phyloP scores from a whole-genome alignment of 495 filamentous ascomycete genomes.

The Tuber borchii region DNA sequence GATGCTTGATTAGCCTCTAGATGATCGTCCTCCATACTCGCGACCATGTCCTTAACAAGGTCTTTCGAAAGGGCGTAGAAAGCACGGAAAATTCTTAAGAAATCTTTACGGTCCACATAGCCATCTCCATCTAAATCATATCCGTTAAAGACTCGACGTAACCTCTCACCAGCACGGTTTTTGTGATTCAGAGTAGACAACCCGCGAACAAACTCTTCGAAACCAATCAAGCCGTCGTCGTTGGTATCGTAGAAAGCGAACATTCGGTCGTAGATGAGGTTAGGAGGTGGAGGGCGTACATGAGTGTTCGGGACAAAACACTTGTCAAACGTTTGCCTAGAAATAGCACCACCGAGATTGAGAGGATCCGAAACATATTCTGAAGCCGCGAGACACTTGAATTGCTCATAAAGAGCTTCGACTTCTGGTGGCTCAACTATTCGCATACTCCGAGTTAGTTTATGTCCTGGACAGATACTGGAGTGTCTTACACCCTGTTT shows the following conservation, averaged over 20 bases:
- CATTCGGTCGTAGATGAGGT: conserved; percentile 88
- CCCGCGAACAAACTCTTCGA: conserved; percentile 80
- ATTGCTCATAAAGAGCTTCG: conserved; percentile 93
- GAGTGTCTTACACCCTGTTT: conserved; percentile 53
- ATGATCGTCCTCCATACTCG: conserved; percentile 71
- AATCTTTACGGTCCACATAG: conserved; percentile 79
- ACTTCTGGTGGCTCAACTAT: conserved; percentile 68
- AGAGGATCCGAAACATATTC: conserved; percentile 80
- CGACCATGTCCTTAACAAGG: conserved; percentile 75
- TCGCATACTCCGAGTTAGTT: conserved; percentile 6
- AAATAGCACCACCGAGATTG: conserved; percentile 71
- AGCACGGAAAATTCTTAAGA: conserved; percentile 81
- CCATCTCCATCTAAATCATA: conserved; percentile 91
- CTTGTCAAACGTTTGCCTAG: conserved; percentile 80
- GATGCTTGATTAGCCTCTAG: conserved; percentile 64
- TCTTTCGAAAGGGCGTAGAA: conserved; percentile 82
- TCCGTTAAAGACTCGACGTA: conserved; percentile 71
- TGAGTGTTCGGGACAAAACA: conserved; percentile 78
- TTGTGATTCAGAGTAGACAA: conserved; percentile 75
- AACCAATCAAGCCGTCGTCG: conserved; percentile 81
- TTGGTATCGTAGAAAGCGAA: conserved; percentile 95
- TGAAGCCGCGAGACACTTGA: conserved; percentile 79
- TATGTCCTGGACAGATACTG: neutral
- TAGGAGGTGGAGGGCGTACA: conserved; percentile 68
- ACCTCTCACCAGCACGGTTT: conserved; percentile 53